These are phyloP conservation scores for Urochloa ruziziensis DNA, from an alignment of 176 grass and related monocot genomes.

Conservation along the genomic window DNA sequence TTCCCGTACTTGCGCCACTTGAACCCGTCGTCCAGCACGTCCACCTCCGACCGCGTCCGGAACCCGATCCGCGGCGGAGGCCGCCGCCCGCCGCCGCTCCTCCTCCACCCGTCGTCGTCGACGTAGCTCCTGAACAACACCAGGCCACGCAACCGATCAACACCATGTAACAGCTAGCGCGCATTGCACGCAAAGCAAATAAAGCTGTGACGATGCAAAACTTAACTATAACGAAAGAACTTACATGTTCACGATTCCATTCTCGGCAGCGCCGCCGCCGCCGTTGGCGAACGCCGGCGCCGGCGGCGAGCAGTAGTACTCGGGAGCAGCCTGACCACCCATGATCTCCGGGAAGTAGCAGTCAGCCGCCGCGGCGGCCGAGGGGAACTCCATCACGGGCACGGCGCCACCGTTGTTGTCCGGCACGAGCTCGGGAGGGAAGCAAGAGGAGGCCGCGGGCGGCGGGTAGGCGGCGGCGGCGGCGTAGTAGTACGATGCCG, in stretches of 20 bases:
- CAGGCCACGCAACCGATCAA: background rate
- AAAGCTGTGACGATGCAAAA: no score
- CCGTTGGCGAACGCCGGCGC: background rate
- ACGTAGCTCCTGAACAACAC: background rate
- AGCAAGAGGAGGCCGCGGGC: background rate
- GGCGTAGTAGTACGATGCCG: background rate
- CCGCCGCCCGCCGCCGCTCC: background rate
- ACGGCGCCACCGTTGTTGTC: background rate
- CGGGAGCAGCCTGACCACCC: background rate
- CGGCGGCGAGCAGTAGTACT: background rate
- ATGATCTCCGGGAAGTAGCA: conserved; percentile 12
- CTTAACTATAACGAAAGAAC: no score
- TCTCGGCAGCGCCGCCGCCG: background rate
- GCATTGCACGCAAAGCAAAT: background rate
- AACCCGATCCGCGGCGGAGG: conserved; percentile 61
- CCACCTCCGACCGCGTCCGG: conserved; percentile 78
- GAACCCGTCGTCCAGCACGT: conserved; percentile 90
- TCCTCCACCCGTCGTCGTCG: background rate
- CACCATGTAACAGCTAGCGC: background rate
- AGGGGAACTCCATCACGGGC: background rate
- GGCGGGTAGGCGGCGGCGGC: background rate
- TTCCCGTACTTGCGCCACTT: conserved; percentile 99
- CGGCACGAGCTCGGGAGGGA: background rate
- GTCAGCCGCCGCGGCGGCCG: background rate
- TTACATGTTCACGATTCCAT: background rate